These are phyloP conservation scores for Colletotrichum theobromicola DNA, from an alignment of 2,329 filamentous ascomycete genomes.

Conservation along the genomic window DNA sequence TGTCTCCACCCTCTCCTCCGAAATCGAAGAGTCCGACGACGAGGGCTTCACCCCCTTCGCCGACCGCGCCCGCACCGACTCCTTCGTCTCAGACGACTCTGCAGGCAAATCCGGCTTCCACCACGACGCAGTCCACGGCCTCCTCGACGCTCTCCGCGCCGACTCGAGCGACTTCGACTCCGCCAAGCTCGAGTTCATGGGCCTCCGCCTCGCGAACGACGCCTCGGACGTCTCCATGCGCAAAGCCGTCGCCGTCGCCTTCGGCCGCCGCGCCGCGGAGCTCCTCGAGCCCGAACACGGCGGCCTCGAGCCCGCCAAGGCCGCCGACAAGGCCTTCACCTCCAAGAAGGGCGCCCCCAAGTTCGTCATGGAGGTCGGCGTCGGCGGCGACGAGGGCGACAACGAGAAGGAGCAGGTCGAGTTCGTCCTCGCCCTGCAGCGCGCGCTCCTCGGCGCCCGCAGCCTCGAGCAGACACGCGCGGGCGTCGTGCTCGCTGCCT, in stretches of 20 bases:
- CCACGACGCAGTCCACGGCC: constrained; percentile 81
- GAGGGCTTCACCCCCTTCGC: constrained; percentile 62
- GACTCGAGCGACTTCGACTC: constrained; percentile 80
- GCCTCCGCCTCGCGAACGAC: constrained; percentile 88
- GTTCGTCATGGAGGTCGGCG: constrained; percentile 65
- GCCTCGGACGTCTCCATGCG: constrained; percentile 90
- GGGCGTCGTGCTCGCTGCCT: constrained; percentile 73
- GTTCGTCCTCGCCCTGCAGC: constrained; percentile 82
- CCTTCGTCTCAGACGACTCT: constrained; percentile 76
- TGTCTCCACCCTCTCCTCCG: constrained; percentile 67
- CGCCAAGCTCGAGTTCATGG: constrained; percentile 88
- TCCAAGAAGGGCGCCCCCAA: constrained; percentile 56
- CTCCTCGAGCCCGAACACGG: constrained; percentile 60
- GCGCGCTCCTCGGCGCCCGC: constrained; percentile 72
- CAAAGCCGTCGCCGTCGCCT: constrained; percentile 82
- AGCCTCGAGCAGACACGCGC: constrained; percentile 56
- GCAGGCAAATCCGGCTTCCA: constrained; percentile 74
- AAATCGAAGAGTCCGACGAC: constrained; percentile 69
- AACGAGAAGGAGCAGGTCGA: constrained; percentile 83
- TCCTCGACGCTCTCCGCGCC: constrained; percentile 84
- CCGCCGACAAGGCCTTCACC: constrained; percentile 66
- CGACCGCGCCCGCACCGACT: constrained; percentile 66
- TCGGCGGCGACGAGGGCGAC: constrained; percentile 66
- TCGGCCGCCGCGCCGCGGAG: constrained; percentile 81
- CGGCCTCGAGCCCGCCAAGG: constrained; percentile 64